These are phyloP conservation scores for Paramecium primaurelia DNA, from an alignment of 73 alveolate genomes.

Conservation along the genomic window DNA sequence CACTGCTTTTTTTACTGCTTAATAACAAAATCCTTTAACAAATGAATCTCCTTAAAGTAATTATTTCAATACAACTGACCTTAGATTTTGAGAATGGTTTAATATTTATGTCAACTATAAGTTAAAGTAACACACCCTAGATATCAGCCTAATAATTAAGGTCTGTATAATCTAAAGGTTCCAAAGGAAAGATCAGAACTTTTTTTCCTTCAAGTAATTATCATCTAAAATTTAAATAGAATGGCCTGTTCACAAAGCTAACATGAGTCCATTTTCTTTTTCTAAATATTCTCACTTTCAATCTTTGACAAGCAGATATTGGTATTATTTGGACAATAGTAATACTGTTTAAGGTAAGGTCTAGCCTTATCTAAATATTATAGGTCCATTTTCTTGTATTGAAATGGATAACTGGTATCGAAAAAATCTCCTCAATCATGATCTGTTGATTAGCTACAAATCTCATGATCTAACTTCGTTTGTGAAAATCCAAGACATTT, in stretches of 20 bases:
- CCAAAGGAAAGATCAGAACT: slow-evolving; percentile 21
- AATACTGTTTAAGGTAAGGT: not conserved
- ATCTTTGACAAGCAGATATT: slow-evolving; percentile 9
- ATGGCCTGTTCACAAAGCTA: not conserved
- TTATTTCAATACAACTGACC: not conserved
- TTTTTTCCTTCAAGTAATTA: slow-evolving; percentile 28
- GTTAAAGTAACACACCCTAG: not conserved
- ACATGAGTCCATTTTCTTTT: slow-evolving; percentile 43
- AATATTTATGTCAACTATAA: not conserved
- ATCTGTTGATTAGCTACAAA: not conserved
- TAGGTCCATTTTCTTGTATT: slow-evolving; percentile 31
- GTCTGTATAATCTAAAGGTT: not conserved
- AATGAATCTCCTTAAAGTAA: not conserved
- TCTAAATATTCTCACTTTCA: not conserved
- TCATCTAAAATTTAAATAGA: not conserved
- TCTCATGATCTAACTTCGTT: slow-evolving; percentile 32
- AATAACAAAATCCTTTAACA: not conserved
- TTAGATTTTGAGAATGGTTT: not conserved
- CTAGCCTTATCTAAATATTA: not conserved
- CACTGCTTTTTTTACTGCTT: not conserved
- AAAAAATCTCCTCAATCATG: slow-evolving; percentile 7
- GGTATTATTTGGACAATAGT: slow-evolving; percentile 35
- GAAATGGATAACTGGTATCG: slow-evolving; percentile 52
- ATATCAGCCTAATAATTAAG: not conserved
- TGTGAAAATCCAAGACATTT: not conserved